phyloP scores from a whole-genome alignment of 768 basidiomycete species.

The Tremella yokohamensis region DNA sequence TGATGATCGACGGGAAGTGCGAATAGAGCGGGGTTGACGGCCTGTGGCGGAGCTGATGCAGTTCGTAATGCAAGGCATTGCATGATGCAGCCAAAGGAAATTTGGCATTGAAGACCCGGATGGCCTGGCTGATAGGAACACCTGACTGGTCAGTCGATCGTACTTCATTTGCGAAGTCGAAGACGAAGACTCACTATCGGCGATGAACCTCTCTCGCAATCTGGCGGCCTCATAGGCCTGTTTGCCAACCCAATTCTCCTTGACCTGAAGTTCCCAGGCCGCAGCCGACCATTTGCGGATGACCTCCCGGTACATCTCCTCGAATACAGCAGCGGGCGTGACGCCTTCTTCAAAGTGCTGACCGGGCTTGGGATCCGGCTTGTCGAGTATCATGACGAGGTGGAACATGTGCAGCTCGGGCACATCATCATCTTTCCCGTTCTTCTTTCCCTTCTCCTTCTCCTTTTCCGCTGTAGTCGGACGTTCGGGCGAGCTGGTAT shows the following conservation, averaged over 20 bases:
- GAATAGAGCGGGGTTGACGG: constrained; percentile 41
- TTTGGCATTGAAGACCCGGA: constrained; percentile 58
- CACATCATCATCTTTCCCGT: constrained; percentile 22
- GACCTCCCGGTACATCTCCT: constrained; percentile 82
- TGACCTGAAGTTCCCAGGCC: constrained; percentile 83
- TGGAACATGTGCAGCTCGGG: constrained; percentile 59
- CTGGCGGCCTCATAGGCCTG: constrained; percentile 70
- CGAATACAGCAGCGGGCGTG: constrained; percentile 47
- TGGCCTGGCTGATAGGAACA: constrained; percentile 40
- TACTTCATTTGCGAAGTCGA: not conserved
- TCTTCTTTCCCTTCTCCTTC: constrained; percentile 7
- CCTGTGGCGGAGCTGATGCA: constrained; percentile 57
- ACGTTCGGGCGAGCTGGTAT: constrained; percentile 1
- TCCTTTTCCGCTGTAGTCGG: not conserved
- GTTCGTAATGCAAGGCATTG: constrained; percentile 71
- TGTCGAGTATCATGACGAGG: constrained; percentile 78
- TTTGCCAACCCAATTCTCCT: constrained; percentile 76
- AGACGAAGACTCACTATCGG: constrained; percentile 38
- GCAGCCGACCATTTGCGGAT: constrained; percentile 88
- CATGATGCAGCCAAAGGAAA: constrained; percentile 77
- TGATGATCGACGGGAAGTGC: constrained; percentile 63
- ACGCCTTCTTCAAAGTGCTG: constrained; percentile 17
- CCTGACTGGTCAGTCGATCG: constrained; percentile 30
- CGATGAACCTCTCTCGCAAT: constrained; percentile 66
- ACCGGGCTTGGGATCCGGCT: constrained; percentile 66